Evolutionary conservation across 1,284 basidiomycete genomes (phyloP), one percentile per base, ranked within the genome.

Genomic region (Sanghuangporus baumii): DNA sequence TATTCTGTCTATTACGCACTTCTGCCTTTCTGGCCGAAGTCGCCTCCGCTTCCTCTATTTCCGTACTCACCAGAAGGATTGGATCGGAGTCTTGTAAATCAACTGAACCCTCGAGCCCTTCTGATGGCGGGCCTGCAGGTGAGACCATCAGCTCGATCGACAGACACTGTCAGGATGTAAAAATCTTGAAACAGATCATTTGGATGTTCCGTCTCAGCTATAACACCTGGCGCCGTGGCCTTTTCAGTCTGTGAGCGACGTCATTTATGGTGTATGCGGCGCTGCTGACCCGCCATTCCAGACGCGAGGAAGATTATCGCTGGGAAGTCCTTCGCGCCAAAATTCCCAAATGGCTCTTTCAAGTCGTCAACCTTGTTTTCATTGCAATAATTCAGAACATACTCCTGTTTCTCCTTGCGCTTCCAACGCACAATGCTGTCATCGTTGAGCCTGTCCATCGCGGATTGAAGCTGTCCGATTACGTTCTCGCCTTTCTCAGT

Each of bases 221-320:
- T 71, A 94, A 98, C 72, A 91, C 94, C 0, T 87, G 86, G 73
- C 81, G 94, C 31, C 81, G 96, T 60, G 95, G 93, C 5, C 80
- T 98, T 37, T 96, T 95, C 74, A 84, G 79, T 55, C 70, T 86
- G 86, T 88, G 69, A 64, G 84, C 72, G 2, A 14, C 60, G 69
- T 63, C 37, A 56, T 64, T 55, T 41, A 31, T 23, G 7, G 56
- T 51, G n/a, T 38, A 23, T 9, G 16, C 11, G 43, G 51, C 6
- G 55, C 31, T 2, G 4, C 7, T 60, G 2, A 1, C 16, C 54
- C 26, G 18, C 60, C 5, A 6, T n/a, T 61, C 6, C 65, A 84
- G 82, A 2, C 75, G 78, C 2, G 92, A 93, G 40, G 93, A 95
- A 73, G 96, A 98, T 74, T 98, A 98, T 71, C 89, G 96, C 36